A percentile compares a stretch with the other conserved stretches of the same genome.
phyloP scores from a whole-genome alignment of 306 rosid species.

The Aeschynomene evenia region DNA sequence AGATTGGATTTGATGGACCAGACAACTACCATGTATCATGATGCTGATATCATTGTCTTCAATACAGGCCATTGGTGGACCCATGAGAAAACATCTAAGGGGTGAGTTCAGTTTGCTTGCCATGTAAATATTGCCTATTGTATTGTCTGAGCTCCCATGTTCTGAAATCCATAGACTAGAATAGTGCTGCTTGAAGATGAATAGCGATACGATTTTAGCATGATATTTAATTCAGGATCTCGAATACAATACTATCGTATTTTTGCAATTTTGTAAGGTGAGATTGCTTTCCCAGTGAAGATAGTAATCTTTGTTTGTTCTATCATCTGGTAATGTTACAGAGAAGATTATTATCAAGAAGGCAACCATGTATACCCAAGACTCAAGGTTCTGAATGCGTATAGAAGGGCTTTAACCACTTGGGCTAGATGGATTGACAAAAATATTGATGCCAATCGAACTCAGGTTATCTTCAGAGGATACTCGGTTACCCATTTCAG shows the following conservation, averaged over 20 bases:
- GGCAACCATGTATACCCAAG: slow-evolving; percentile 71
- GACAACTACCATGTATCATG: slow-evolving; percentile 62
- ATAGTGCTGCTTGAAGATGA: slow-evolving; percentile 20
- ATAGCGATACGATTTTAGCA: neutral
- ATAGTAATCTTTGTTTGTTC: slow-evolving; percentile 3
- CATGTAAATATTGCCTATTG: slow-evolving; percentile 11
- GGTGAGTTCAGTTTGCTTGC: slow-evolving; percentile 47
- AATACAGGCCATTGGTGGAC: slow-evolving; percentile 99
- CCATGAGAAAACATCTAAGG: slow-evolving; percentile 89
- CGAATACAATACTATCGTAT: neutral
- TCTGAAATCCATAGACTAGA: slow-evolving; percentile 4
- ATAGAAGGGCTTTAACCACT: slow-evolving; percentile 76
- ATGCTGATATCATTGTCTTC: slow-evolving; percentile 82
- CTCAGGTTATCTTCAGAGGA: slow-evolving; percentile 87
- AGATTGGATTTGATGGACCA: slow-evolving; percentile 91
- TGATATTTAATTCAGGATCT: neutral
- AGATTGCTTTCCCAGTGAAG: slow-evolving; percentile 11
- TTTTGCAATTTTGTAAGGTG: neutral
- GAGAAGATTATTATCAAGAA: slow-evolving; percentile 96
- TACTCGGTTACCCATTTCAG: slow-evolving; percentile 91
- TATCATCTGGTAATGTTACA: slow-evolving; percentile 35
- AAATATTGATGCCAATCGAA: slow-evolving; percentile 57
- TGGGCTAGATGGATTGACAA: slow-evolving; percentile 85
- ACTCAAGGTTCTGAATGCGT: slow-evolving; percentile 80
- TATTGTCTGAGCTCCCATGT: slow-evolving; percentile 11